Percentiles rank a stretch among this genome's conserved stretches.
phyloP scores from a whole-genome alignment of 345 rosid species.

The Nephelium lappaceum region DNA sequence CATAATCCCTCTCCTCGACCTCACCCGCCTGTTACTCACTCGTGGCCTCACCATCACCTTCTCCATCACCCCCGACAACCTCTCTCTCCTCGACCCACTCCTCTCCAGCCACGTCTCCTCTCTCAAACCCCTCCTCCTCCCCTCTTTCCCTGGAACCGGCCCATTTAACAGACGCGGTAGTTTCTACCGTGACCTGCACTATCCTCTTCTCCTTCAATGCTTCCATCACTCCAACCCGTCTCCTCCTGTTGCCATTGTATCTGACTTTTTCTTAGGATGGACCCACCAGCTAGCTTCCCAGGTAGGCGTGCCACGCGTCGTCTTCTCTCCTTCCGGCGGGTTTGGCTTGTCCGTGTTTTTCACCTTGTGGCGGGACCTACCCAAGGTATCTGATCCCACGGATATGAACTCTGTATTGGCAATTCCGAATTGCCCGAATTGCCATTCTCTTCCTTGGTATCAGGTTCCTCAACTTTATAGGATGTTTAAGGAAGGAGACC shows the following conservation, averaged over 20 bases:
- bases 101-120: conserved; percentile 36
- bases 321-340: conserved; percentile 61
- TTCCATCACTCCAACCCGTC: conserved; percentile 39
- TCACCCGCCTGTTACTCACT: conserved; percentile 47
- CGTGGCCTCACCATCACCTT: conserved; percentile 54
- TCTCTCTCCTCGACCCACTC: conserved; percentile 46
- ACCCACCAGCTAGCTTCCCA: conserved; percentile 38
- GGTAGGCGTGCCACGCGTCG: conserved; percentile 42
- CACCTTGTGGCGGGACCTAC: conserved; percentile 34
- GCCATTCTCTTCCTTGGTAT: conserved; percentile 39
- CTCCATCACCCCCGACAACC: conserved; percentile 44
- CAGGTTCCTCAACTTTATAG: conserved; percentile 38
- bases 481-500: conserved; percentile 32
- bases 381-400: conserved; percentile 14
- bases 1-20: conserved; percentile 67
- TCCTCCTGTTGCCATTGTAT: conserved; percentile 45
- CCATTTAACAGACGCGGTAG: not conserved
- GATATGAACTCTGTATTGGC: conserved; percentile 19
- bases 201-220: conserved; percentile 44
- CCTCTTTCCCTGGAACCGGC: conserved; percentile 23
- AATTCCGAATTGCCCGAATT: conserved; percentile 39
- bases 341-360: conserved; percentile 30
- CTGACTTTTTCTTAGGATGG: not conserved
- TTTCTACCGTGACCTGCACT: conserved; percentile 32
- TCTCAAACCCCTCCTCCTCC: conserved; percentile 36